phyloP scores from a whole-genome alignment of 2,329 filamentous ascomycete genomes.

The Pseudopithomyces chartarum region DNA sequence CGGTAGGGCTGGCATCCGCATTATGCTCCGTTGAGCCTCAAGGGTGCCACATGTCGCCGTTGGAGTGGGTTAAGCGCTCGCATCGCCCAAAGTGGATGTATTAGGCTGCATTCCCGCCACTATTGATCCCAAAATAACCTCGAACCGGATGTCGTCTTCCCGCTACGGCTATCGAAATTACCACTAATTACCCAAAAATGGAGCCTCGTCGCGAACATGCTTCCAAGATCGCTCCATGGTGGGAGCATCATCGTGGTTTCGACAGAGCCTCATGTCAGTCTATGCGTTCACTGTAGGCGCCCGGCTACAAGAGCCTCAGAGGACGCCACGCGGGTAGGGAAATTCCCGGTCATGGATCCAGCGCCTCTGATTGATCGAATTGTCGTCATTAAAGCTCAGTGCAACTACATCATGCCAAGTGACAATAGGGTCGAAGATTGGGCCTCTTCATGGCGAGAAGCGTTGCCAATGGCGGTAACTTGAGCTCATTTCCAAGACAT shows the following conservation, averaged over 20 bases:
- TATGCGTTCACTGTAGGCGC: constrained; percentile 34
- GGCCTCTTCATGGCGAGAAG: neutral
- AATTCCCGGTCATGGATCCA: neutral
- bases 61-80: constrained; percentile 38
- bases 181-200: constrained; percentile 36
- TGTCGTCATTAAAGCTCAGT: too few relatives aligned
- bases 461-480: neutral
- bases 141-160: constrained; percentile 20
- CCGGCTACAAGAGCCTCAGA: constrained; percentile 19
- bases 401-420: too few relatives aligned
- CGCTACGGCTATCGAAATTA: constrained; percentile 26
- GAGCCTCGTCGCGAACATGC: constrained; percentile 27
- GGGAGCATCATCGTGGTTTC: constrained; percentile 23
- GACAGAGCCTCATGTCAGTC: constrained; percentile 28
- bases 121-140: constrained; percentile 39
- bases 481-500: too few relatives aligned
- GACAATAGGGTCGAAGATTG: neutral
- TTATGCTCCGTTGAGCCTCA: constrained; percentile 37
- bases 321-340: neutral
- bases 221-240: constrained; percentile 15
- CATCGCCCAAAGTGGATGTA: constrained; percentile 20
- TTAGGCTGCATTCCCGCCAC: constrained; percentile 27
- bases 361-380: neutral
- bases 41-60: constrained; percentile 27
- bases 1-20: constrained; percentile 20